Evolutionary conservation across 768 basidiomycete genomes (phyloP), one percentile per base, ranked within the genome.

Genomic region (Suillus subluteus): DNA sequence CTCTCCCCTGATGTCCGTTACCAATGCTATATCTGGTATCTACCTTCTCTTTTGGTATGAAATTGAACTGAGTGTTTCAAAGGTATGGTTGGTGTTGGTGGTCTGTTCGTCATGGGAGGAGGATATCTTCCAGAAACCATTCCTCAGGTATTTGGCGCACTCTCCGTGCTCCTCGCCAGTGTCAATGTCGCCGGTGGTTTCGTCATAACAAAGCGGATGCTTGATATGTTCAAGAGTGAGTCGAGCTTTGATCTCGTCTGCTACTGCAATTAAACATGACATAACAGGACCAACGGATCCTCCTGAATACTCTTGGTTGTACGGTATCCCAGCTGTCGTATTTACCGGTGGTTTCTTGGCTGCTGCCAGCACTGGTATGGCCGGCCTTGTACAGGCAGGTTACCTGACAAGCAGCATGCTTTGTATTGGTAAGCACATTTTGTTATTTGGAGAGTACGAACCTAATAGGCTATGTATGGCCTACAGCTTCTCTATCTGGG

Each of bases 121-220:
- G 91, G 94, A 3, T 92, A 89, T 74, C 71, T 94, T 15, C 94
- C 94, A 21, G 89, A 87, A 52, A 95, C 94, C 1, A 80, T 93
- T 68, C 89, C 94, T 61, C 94, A 96, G 78, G 80, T 82, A 15
- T 81, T 96, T 16, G 94, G 93, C 66, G 92, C 94, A 4, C 66
- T 90, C 16, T 92, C 94, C 16, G 94, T 96, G n/a, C 85, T 96
- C 62, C 80, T 96, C 40, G 94, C 94, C 30, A 92, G 91, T 66
- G 86, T 96, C 67, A 96, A 96, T 73, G 93, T 96, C 63, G 87
- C 91, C 43, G 94, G 94, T 62, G 94, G 94, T 54, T 95, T 95
- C 72, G 88, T 94, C 46, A 90, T 95, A 71, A 95, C 93, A 30
- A 94, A 94, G 77, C 89, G 94, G 52, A 96, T 96, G 94, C 81